Conservation (phyloP, 2,329 filamentous ascomycete genomes). For the Paraphoma sp. region DNA sequence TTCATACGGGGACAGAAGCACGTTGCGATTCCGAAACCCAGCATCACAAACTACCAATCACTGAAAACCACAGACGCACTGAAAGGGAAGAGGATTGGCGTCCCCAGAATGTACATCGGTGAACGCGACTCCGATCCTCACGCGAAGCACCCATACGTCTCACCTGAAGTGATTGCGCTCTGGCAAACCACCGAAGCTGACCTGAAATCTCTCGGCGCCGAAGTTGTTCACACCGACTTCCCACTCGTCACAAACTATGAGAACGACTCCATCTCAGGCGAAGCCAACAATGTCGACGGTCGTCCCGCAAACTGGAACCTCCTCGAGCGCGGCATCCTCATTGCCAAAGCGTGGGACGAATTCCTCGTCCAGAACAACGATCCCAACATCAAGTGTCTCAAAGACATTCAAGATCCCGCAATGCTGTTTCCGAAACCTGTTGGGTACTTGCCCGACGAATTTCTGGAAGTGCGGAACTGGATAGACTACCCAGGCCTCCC, state of each 20-base stretch:
- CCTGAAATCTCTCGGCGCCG: constrained; percentile 52
- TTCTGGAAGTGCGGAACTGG: constrained; percentile 49
- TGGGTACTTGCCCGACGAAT: constrained; percentile 47
- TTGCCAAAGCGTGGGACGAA: constrained; percentile 61
- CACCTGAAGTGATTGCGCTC: constrained; percentile 46
- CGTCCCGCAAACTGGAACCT: constrained; percentile 56
- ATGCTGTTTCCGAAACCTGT: constrained; percentile 48
- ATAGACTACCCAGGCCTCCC: constrained; percentile 48
- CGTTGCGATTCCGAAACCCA: constrained; percentile 49
- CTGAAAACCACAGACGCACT: constrained; percentile 46
- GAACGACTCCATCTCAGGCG: constrained; percentile 43
- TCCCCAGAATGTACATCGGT: constrained; percentile 61
- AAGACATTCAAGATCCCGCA: constrained; percentile 46
- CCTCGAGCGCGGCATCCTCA: constrained; percentile 56
- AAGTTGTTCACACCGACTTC: constrained; percentile 54
- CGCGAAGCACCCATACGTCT: constrained; percentile 46
- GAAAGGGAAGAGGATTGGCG: constrained; percentile 55
- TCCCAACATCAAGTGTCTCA: constrained; percentile 45
- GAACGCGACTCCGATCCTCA: constrained; percentile 38
- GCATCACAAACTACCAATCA: constrained; percentile 44
- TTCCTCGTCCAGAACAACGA: constrained; percentile 56
- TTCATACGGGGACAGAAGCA: constrained; percentile 63
- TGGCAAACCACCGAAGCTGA: constrained; percentile 44
- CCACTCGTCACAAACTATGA: constrained; percentile 57
- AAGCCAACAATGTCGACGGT: constrained; percentile 51